These are phyloP conservation scores for Tardiomyces depauwii DNA, from an alignment of 1,139 yeast species.

Conservation along the genomic window DNA sequence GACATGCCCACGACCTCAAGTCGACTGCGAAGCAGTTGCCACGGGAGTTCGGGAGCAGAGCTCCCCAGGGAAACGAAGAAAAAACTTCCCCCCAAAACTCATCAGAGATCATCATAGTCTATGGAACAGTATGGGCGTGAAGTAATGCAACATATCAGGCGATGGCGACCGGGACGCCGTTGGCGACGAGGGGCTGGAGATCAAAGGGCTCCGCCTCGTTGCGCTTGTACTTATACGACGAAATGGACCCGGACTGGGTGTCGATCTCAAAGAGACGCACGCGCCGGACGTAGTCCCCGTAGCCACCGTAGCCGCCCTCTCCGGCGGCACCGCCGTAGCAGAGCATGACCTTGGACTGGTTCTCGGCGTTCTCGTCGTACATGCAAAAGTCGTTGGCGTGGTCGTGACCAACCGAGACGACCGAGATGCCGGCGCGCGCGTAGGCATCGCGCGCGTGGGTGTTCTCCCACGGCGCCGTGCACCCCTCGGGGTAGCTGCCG, in stretches of 20 bases:
- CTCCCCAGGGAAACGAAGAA: no score
- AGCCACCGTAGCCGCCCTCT: constrained; percentile 91
- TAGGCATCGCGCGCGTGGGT: constrained; percentile 29
- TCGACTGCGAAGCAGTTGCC: no score
- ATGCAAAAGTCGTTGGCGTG: constrained; percentile 89
- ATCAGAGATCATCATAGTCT: no score
- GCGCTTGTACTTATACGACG: constrained; percentile 53
- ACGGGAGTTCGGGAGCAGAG: no score
- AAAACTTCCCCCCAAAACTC: no score
- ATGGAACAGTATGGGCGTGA: no score
- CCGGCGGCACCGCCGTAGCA: constrained; percentile 94
- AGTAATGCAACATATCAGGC: no score
- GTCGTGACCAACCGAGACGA: constrained; percentile 82
- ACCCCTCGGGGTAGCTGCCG: constrained; percentile 59
- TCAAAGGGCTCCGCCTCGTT: constrained; percentile 37
- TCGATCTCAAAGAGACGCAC: constrained; percentile 62
- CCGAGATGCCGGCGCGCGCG: constrained; percentile 59
- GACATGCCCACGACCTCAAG: no score
- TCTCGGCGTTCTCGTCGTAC: constrained; percentile 28
- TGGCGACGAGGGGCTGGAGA: constrained; percentile 42
- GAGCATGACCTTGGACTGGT: constrained; percentile 51
- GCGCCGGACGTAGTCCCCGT: constrained; percentile 73
- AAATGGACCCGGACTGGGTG: constrained; percentile 38
- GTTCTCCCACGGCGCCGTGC: constrained; percentile 67
- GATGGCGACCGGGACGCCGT: constrained; percentile 25